Evolutionary conservation across 768 basidiomycete species (phyloP).

Genomic region (Cystofilobasidium macerans): DNA sequence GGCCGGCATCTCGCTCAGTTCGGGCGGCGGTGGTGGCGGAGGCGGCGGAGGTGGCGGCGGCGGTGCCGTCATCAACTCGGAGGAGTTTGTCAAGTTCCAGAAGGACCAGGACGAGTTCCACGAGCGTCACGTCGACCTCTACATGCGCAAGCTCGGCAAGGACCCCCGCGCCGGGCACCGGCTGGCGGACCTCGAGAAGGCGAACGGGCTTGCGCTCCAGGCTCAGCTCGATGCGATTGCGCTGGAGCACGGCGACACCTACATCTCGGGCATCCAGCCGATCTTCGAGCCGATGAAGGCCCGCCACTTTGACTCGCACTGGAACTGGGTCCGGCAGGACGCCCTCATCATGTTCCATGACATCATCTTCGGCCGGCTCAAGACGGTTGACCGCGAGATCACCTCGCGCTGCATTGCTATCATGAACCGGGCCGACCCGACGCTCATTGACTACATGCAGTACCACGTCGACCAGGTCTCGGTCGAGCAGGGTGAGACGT

Average conservation of each 20-base stretch:
- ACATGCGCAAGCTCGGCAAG: conserved; percentile 90
- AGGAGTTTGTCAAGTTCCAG: conserved; percentile 95
- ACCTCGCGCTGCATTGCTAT: conserved; percentile 94
- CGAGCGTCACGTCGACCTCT: conserved; percentile 82
- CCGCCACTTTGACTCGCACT: conserved; percentile 93
- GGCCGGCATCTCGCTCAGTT: conserved; percentile 69
- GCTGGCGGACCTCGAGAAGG: conserved; percentile 76
- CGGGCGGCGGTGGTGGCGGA: conserved; percentile 52
- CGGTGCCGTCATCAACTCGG: conserved; percentile 91
- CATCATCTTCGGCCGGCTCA: conserved; percentile 89
- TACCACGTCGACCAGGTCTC: conserved; percentile 80
- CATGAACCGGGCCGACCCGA: conserved; percentile 92
- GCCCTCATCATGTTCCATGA: conserved; percentile 95
- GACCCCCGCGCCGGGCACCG: conserved; percentile 89
- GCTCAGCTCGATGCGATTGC: conserved; percentile 75
- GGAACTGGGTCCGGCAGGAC: conserved; percentile 99
- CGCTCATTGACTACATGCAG: conserved; percentile 77
- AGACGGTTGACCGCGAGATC: conserved; percentile 59
- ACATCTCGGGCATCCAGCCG: conserved; percentile 90
- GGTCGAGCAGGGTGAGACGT: conserved; percentile 67
- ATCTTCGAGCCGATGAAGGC: conserved; percentile 91
- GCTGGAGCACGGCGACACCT: conserved; percentile 83
- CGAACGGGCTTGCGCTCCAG: conserved; percentile 59
- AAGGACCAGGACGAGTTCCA: conserved; percentile 85
- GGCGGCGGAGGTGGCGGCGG: conserved; percentile 51